Evolutionary conservation across 2,329 filamentous ascomycete genomes (phyloP), one percentile per base, ranked within the genome.

Genomic region (Trichophyton rubrum): DNA sequence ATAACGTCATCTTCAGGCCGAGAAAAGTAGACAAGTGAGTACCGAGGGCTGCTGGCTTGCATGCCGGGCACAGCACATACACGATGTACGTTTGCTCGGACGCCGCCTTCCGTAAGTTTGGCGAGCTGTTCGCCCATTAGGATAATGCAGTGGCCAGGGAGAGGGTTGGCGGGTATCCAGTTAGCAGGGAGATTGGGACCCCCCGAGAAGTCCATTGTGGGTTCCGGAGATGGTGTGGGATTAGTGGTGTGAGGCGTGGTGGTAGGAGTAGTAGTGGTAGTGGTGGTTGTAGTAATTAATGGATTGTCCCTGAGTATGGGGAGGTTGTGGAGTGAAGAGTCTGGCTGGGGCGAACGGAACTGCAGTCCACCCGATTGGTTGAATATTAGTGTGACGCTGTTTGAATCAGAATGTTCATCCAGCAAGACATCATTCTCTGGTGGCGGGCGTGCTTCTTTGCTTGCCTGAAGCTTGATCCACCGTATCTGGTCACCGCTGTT

Each of bases 391-490:
- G 62, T 63, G n/a, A 63, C 43, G 33, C 60, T 63, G 38, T 62
- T 63, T 20, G 55, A 63, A 17, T 62, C 62, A 4, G 47, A 62
- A 38, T 63, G 60, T 47, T 63, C 62, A 33, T 63, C 62, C 4
- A 63, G 53, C 24, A 63, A 35, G 13, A 62, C 40, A 22, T 60
- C 51, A n/a, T 63, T 60, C 13, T 45, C 45, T 27, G 60, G 57
- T 1, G 49, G 17, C 6, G 51, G 15, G 17, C 58, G 53, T 3
- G 41, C 24, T 20, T 59, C 56, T 15, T 43, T 33, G 49, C 59
- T 63, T 3, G 62, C 43, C 53, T 62, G 60, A 15, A 63, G 59
- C 40, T 62, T 63, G 33, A 63, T 63, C 62, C 62, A 63, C 2
- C 62, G 62, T 8, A 63, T 58, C 22, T 62, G 61, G 13, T 62